Evolutionary conservation across 176 grass and related monocot species (phyloP).

Genomic region (Juncus inflexus): DNA sequence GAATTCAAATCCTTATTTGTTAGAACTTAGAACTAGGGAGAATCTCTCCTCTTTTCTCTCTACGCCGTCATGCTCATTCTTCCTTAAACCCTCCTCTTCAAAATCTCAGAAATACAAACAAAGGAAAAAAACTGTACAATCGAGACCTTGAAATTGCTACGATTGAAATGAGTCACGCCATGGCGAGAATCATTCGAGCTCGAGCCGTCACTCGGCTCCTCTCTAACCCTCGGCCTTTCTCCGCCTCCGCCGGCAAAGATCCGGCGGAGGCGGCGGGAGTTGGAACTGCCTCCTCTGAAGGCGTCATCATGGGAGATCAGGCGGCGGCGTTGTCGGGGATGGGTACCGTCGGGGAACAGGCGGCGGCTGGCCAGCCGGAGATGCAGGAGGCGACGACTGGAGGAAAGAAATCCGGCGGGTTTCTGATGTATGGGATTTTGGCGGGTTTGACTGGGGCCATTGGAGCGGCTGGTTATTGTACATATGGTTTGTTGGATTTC

Average conservation of each 20-base stretch:
- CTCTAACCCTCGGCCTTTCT: conserved; percentile 20
- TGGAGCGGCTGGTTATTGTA: conserved; percentile 47
- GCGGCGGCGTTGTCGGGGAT: neutral
- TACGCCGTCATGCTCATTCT: conserved; percentile 5
- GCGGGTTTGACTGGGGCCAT: conserved; percentile 44
- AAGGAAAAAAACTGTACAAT: no score
- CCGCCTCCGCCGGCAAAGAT: conserved; percentile 24
- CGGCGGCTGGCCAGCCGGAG: neutral
- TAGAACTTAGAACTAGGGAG: no score
- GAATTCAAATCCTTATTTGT: no score
- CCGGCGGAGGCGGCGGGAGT: conserved; percentile 1
- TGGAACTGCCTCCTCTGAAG: conserved; percentile 4
- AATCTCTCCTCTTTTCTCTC: neutral
- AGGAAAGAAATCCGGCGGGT: conserved; percentile 36
- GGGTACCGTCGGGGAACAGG: neutral
- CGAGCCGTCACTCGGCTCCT: conserved; percentile 12
- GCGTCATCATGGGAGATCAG: neutral
- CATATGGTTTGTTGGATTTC: conserved; percentile 40
- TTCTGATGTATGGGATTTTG: conserved; percentile 54
- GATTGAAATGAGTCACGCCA: neutral
- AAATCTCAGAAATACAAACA: neutral
- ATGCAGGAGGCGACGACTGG: neutral
- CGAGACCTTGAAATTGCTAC: neutral
- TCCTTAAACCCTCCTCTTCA: conserved; percentile 25
- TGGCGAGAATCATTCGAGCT: conserved; percentile 18